These are phyloP conservation scores for Trichoderma harzianum DNA, from an alignment of 2,329 filamentous ascomycete genomes.

Conservation along the genomic window DNA sequence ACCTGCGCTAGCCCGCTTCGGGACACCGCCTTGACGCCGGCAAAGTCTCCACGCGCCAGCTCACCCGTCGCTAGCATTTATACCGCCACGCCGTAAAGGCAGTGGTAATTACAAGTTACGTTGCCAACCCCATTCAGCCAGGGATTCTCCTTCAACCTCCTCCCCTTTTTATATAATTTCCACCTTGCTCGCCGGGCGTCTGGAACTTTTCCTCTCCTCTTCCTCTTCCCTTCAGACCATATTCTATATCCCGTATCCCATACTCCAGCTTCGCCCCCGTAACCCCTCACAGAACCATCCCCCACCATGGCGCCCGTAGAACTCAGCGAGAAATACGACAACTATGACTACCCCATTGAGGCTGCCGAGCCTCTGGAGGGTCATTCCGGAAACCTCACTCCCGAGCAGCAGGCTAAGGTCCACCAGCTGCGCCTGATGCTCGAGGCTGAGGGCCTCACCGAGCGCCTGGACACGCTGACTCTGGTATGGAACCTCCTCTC, in stretches of 20 bases:
- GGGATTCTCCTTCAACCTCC: slow-evolving; percentile 16
- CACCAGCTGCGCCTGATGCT: slow-evolving; percentile 80
- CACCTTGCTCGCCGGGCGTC: slow-evolving; percentile 6
- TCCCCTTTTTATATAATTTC: slow-evolving; percentile 13
- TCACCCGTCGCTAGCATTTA: slow-evolving; percentile 2
- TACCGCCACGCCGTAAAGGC: slow-evolving; percentile 18
- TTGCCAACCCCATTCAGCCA: slow-evolving; percentile 11
- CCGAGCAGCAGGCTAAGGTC: slow-evolving; percentile 85
- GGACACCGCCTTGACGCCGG: slow-evolving; percentile 15
- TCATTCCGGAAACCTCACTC: slow-evolving; percentile 83
- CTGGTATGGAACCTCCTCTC: slow-evolving; percentile 55
- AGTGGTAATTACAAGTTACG: slow-evolving; percentile 18
- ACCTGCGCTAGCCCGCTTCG: neutral
- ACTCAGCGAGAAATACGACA: slow-evolving; percentile 86
- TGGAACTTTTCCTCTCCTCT: neutral
- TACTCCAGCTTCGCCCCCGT: neutral
- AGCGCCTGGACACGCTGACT: slow-evolving; percentile 88
- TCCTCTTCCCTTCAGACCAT: neutral
- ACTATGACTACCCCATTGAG: slow-evolving; percentile 88
- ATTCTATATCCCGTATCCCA: neutral
- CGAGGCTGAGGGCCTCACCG: slow-evolving; percentile 76
- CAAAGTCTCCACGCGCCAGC: slow-evolving; percentile 10
- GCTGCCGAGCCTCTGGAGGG: slow-evolving; percentile 68
- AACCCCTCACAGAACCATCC: slow-evolving; percentile 15
- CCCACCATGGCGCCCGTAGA: slow-evolving; percentile 51